phyloP scores from a whole-genome alignment of 495 filamentous ascomycete species.

The Umbilicaria muhlenbergii region DNA sequence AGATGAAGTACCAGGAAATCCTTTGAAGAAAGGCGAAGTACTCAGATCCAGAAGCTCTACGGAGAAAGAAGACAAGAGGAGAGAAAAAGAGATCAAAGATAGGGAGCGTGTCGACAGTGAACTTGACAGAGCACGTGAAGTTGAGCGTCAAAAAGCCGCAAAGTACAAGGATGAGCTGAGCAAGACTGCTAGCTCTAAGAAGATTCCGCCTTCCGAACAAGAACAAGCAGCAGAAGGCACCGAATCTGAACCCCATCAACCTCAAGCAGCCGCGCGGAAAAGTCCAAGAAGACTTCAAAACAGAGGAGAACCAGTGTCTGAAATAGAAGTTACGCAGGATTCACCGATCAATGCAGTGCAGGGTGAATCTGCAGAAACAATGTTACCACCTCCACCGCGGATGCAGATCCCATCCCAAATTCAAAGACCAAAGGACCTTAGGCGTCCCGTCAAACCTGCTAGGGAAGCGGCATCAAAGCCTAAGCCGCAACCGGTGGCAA shows the following conservation, averaged over 20 bases:
- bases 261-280: constrained; percentile 22
- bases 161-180: constrained; percentile 21
- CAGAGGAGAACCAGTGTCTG: constrained; percentile 7
- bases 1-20: constrained; percentile 14
- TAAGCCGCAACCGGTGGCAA: constrained; percentile 63
- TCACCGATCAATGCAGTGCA: constrained; percentile 2
- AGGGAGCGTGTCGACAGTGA: constrained; percentile 37
- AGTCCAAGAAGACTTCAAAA: constrained; percentile 38
- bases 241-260: constrained; percentile 15
- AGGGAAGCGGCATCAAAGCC: constrained; percentile 49
- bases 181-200: too few relatives aligned
- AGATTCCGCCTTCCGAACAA: constrained; percentile 1
- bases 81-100: constrained; percentile 46
- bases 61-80: constrained; percentile 51
- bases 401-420: constrained; percentile 31
- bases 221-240: constrained; percentile 27
- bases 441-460: constrained; percentile 53
- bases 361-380: constrained; percentile 31
- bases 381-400: constrained; percentile 35
- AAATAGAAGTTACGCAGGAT: constrained; percentile 13
- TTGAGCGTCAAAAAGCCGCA: constrained; percentile 42
- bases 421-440: constrained; percentile 37
- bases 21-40: constrained; percentile 27
- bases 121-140: constrained; percentile 46
- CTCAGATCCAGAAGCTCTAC: constrained; percentile 58